Evolutionary conservation across 2,329 filamentous ascomycete species (phyloP), one percentile per base, ranked within the genome.

Genomic region (Emmonsia crescens): DNA sequence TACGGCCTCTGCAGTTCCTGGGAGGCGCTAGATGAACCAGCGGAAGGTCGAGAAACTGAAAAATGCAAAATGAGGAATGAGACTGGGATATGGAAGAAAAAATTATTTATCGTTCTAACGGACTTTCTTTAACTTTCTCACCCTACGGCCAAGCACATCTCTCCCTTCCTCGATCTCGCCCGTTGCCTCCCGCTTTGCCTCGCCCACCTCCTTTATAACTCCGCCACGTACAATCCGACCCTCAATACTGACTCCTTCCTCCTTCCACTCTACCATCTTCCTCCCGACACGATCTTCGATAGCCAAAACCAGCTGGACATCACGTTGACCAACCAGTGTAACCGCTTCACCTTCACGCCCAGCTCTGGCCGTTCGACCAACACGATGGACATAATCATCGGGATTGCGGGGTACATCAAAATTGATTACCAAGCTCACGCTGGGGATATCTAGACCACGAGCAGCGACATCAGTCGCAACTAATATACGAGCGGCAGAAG

Each of bases 331-430:
- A 1, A 99, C 88, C 68, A 99, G 84, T 1, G 90, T 96, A 19
- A 96, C 85, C 5, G 89, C 86, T 66, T 91, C 87, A 69, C 94
- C 94, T 60, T 81, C 82, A 52, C 91, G 84, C 0, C 94, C 94
- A 0, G 94, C 94, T 83, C 94, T 87, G 3, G 94, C 94, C 14
- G 94, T 99, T 76, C 94, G 88, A 73, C 94, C 94, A 58, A 96
- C 93, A 14, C 94, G 86, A 78, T 99, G 94, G 66, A 99, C 94
- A 74, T 99, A 99, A 75, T 96, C 93, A 73, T 96, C 92, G 2
- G 93, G 91, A 71, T 96, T 91, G n/a, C 93, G 86, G 0, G 94
- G 94, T 0, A 99, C 85, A 72, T 99, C 94, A 75, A 92, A 99
- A 76, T 99, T 97, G 71, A 99, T 79, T 2, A 99, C 94, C 19